Evolutionary conservation across 1,284 basidiomycete genomes (phyloP).

Genomic region (Cutaneotrichosporon arboriforme): DNA sequence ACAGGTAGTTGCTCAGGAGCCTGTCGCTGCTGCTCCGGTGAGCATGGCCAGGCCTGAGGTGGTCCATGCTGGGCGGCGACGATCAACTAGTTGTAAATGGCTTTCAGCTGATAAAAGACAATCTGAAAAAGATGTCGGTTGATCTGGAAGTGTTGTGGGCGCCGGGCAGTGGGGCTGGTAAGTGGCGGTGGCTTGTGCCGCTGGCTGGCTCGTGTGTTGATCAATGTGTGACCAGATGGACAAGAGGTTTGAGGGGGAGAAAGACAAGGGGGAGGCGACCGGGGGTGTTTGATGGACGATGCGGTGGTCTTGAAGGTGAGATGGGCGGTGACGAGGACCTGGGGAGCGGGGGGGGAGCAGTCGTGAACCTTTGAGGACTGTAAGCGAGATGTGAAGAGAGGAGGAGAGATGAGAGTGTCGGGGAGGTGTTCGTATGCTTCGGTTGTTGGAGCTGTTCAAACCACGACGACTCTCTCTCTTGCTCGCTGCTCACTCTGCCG

Average conservation of each 20-base stretch:
- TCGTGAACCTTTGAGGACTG: too few species aligned
- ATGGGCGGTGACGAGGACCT: too few species aligned
- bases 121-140: background rate
- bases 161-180: too few species aligned
- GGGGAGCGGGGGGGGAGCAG: background rate
- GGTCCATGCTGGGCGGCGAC: conserved; percentile 30
- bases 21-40: conserved; percentile 46
- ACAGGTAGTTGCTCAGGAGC: conserved; percentile 48
- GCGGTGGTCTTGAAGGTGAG: too few species aligned
- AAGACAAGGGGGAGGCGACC: background rate
- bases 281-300: background rate
- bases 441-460: too few species aligned
- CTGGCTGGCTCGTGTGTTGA: too few species aligned
- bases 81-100: background rate
- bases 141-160: too few species aligned
- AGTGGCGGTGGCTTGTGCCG: too few species aligned
- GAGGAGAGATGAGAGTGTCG: background rate
- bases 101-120: background rate
- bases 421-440: too few species aligned
- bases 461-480: too few species aligned
- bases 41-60: conserved; percentile 40
- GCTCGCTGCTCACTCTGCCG: too few species aligned
- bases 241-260: background rate
- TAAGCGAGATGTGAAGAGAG: background rate
- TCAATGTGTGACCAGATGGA: background rate